Evolutionary conservation across 257 asterid genomes (phyloP), one percentile per base, ranked within the genome.

Genomic region (Eustoma russellianum): DNA sequence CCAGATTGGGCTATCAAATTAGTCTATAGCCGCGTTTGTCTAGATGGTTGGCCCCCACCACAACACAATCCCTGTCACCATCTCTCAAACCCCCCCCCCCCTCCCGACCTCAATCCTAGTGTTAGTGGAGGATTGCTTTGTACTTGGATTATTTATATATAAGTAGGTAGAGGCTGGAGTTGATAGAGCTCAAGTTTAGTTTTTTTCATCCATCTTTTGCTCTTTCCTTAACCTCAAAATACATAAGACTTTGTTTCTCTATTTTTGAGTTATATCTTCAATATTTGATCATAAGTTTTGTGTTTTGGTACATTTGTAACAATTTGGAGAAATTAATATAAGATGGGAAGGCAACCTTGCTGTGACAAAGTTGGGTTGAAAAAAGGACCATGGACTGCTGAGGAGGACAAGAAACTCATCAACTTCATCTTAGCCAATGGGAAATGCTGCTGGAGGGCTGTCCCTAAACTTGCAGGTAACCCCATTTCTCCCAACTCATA

Each of bases 361-460:
- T 90, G 98, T 68, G 98, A 90, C 60, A 90, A 83, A 70, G 87
- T 86, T 17, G 98, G 98, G 56, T 76, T 90, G 53, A 90, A 90
- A 11, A 86, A 86, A 70, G 98, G 98, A 41, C 95, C 98, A 45
- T 90, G 98, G 98, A 86, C 96, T 24, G 73, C 78, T 52, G 97
- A 90, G 2, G 97, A 90, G 72, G 97, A 90, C 70, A 76, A 76
- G 72, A 90, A 86, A 38, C 90, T 90, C 68, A 78, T 83, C 68
- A 74, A 56, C 62, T 90, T 90, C 83, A 81, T 90, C 35, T 82
- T 83, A 33, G 64, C 63, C 41, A 86, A 90, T 71, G 98, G 95
- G 70, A 96, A 90, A 81, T 83, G 96, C 73, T 90, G 96, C 75
- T 90, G 98, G 98, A 79, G 98, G 61, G 91, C 96, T 75, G 82